phyloP scores from a whole-genome alignment of 352 stramenopile species.

The Pythium rishiriense region DNA sequence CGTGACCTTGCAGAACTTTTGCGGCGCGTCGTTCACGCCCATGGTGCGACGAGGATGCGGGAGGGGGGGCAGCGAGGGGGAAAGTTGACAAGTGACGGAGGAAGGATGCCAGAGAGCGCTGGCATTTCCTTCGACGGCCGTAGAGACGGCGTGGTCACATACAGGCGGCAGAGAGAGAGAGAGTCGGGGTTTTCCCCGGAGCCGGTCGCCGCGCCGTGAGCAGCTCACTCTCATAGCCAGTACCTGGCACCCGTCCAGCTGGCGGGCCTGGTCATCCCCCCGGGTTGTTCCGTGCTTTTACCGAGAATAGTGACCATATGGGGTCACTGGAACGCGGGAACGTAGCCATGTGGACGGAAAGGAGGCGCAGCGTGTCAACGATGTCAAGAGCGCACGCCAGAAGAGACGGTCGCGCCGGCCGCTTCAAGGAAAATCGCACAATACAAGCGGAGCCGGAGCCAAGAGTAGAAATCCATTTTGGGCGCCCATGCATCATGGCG shows the following conservation, averaged over 20 bases:
- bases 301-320: background rate
- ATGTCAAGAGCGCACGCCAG: background rate
- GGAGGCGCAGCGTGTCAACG: background rate
- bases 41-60: constrained; percentile 16
- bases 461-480: too few species aligned
- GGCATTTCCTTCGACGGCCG: too few species aligned
- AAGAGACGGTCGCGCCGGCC: background rate
- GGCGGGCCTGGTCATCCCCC: background rate
- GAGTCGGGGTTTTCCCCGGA: background rate
- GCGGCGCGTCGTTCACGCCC: constrained; percentile 30
- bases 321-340: constrained; percentile 7
- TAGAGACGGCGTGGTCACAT: background rate
- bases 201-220: background rate
- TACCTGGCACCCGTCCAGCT: constrained; percentile 4
- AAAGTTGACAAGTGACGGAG: constrained; percentile 18
- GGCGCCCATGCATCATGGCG: too few species aligned
- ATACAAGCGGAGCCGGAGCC: too few species aligned
- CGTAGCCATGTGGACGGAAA: constrained; percentile 27
- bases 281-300: too few species aligned
- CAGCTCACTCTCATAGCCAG: background rate
- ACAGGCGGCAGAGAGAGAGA: constrained; percentile 7
- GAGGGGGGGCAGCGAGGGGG: constrained; percentile 5
- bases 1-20: constrained; percentile 63
- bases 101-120: background rate
- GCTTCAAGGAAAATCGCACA: background rate